Percentiles rank a stretch among this genome's conserved stretches.
phyloP scores from a whole-genome alignment of 176 grass and related monocot genomes.

The Pontederia crassipes region DNA sequence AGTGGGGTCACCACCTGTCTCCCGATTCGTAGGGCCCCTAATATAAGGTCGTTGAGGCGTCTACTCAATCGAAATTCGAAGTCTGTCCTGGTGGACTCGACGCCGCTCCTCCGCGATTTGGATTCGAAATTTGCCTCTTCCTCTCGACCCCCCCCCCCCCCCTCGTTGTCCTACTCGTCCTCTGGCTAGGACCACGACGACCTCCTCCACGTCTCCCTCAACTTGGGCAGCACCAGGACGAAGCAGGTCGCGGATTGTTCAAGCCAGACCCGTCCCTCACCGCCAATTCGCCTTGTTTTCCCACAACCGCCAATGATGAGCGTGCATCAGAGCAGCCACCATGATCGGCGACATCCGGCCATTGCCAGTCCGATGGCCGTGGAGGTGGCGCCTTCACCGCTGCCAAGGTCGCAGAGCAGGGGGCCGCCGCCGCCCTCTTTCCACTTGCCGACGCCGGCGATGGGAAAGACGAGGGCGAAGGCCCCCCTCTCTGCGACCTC shows the following conservation, averaged over 20 bases:
- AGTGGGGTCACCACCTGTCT: not conserved
- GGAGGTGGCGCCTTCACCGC: not conserved
- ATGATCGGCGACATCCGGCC: not conserved
- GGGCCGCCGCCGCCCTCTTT: no score
- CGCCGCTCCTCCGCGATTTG: slow-evolving; percentile 69
- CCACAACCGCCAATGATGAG: not conserved
- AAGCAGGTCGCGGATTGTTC: no score
- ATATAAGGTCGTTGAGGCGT: slow-evolving; percentile 46
- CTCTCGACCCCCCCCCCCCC: slow-evolving; percentile 65
- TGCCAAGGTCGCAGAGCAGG: no score
- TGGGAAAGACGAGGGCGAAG: no score
- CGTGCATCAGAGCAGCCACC: not conserved
- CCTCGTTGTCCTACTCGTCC: slow-evolving; percentile 69
- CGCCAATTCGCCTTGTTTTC: slow-evolving; percentile 42
- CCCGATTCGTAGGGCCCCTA: slow-evolving; percentile 1
- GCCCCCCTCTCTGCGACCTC: no score
- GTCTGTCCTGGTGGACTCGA: slow-evolving; percentile 14
- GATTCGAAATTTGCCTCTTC: slow-evolving; percentile 67
- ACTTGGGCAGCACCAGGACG: slow-evolving; percentile 34
- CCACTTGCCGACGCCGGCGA: no score
- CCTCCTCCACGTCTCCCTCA: slow-evolving; percentile 57
- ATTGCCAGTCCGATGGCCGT: not conserved
- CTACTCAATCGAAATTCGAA: slow-evolving; percentile 53
- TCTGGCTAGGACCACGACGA: slow-evolving; percentile 68
- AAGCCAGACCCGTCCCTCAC: slow-evolving; percentile 23